Percentiles rank a stretch among this genome's conserved stretches.
Conservation (phyloP, 768 basidiomycete genomes). For the Calocybe cyanea region DNA sequence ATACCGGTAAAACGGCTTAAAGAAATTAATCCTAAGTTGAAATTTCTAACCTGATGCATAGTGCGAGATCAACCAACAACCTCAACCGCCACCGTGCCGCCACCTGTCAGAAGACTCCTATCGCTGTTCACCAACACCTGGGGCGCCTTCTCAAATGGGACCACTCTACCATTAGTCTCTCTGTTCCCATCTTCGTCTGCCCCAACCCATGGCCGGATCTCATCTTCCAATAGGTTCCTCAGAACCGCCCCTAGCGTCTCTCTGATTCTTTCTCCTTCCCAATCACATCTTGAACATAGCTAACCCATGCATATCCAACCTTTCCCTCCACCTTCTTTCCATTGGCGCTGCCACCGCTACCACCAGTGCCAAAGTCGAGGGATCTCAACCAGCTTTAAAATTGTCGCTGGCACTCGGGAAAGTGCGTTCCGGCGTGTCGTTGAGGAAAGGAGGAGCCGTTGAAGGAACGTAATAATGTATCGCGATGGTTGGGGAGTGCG, state of each 20-base stretch:
- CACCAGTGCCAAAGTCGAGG: constrained; percentile 32
- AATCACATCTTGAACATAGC: constrained; percentile 73
- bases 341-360: constrained; percentile 11
- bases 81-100: constrained; percentile 38
- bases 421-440: constrained; percentile 59
- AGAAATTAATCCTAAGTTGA: no score
- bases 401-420: constrained; percentile 71
- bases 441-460: constrained; percentile 78
- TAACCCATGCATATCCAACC: constrained; percentile 83
- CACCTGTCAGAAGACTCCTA: constrained; percentile 33
- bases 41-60: no score
- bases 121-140: constrained; percentile 40
- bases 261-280: constrained; percentile 74
- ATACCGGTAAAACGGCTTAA: no score
- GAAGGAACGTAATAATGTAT: no score
- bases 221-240: constrained; percentile 21
- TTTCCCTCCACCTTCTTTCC: constrained; percentile 30
- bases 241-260: constrained; percentile 41
- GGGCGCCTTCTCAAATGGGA: constrained; percentile 54
- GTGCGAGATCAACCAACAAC: no score
- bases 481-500: no score
- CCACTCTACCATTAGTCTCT: constrained; percentile 23
- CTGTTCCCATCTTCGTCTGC: constrained; percentile 6
- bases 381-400: constrained; percentile 72
- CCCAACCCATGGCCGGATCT: constrained; percentile 16